A percentile compares a stretch with the other conserved stretches of the same genome.
phyloP scores from a whole-genome alignment of 2,329 filamentous ascomycete genomes.

The Rhexocercosporidium sp. region DNA sequence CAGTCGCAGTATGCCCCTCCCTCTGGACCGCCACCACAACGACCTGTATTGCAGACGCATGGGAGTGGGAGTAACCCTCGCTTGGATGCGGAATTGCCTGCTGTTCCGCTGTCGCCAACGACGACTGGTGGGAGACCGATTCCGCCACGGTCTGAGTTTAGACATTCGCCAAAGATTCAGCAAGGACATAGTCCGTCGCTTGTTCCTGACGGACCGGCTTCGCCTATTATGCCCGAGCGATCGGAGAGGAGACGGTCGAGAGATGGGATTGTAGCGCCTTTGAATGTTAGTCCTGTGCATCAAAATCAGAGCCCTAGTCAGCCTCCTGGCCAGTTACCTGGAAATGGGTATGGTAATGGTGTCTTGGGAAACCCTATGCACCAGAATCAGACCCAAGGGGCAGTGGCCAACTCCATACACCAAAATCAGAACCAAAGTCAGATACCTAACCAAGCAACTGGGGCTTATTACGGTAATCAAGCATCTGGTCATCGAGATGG shows the following conservation, averaged over 20 bases:
- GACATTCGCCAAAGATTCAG: neutral
- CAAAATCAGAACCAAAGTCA: neutral
- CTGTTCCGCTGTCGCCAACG: conserved; percentile 1
- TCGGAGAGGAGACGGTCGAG: conserved; percentile 24
- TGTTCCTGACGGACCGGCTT: conserved; percentile 2
- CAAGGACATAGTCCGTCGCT: conserved; percentile 2
- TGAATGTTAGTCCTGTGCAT: conserved; percentile 18
- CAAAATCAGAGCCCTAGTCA: neutral
- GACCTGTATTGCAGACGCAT: neutral
- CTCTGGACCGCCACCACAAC: conserved; percentile 2
- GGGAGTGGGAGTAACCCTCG: conserved; percentile 1
- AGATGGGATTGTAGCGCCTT: conserved; percentile 20
- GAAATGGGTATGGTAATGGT: neutral
- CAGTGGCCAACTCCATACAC: neutral
- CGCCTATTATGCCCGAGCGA: conserved; percentile 17
- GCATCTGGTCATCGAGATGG: neutral
- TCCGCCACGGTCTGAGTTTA: conserved; percentile 11
- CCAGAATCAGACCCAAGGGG: neutral
- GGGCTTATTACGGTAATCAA: neutral
- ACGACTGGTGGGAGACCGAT: conserved; percentile 3
- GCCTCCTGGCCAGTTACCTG: neutral
- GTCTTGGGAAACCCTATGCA: neutral
- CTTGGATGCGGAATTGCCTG: conserved; percentile 7
- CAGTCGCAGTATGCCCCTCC: conserved; percentile 17
- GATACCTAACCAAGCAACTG: neutral